Base-by-base conservation (phyloP, 1,139 yeast genomes). In the Yamadazyma diddensiae region DNA sequence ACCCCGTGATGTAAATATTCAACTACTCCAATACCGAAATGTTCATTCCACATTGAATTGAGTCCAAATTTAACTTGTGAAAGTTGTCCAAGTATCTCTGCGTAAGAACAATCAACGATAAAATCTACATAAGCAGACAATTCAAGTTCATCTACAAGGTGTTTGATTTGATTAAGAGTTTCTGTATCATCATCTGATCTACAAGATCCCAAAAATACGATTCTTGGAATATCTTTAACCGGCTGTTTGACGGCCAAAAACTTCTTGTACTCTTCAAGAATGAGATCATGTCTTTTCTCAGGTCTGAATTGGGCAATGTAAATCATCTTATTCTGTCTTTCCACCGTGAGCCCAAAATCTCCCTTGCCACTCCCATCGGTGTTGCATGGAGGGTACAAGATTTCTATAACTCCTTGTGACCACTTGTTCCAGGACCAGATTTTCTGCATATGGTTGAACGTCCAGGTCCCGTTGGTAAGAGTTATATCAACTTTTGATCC, bases 1-100 rank as follows among this genome's bases (percentile, higher is more conserved):
- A 84, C 72, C 0, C 97, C 97, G 34, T 86, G 76, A 2, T 94
- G 82, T 64, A 85, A 70, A 52, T 90, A 90, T 58, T 94, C 99
- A 6, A 92, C 98, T 6, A 92, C 94, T 2, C 96, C 94, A 52
- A 94, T 94, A 13, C 99, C 99, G 55, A 94, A 94, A 62, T 94
- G 99, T 62, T 94, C 99, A 57, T 94, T 92, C 98, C 98, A 94
- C 99, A 94, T 94, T 17, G 96, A 92, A 51, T 94, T 90, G 29
- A 92, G 67, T 3, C 98, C 98, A 47, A 77, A 80, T 24, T 79
- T 77, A 2, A 90, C 77, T 6, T 58, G 60, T n/a, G 66, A 52
- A 28, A 94, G 64, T 41, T 74, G 71, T 21, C 59, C 50, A 27
- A 75, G 65, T 13, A 94, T 79, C 17, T 69, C 73, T 2, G 65